These are phyloP conservation scores for Dioscorea dumetorum DNA, from an alignment of 106 monocot genomes.

Conservation along the genomic window DNA sequence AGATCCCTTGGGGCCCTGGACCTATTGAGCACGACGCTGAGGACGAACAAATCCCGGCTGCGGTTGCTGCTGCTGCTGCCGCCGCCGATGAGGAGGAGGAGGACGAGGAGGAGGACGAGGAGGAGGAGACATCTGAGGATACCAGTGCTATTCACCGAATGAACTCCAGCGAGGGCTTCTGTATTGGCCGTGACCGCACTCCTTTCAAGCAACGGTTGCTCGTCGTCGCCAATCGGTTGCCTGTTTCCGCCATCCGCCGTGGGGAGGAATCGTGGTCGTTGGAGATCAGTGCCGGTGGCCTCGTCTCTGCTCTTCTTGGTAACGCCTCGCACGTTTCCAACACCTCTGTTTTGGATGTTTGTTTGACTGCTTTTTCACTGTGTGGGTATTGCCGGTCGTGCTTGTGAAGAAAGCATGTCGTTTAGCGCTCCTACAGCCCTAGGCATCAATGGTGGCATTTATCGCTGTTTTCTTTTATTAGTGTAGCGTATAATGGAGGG, in stretches of 20 bases:
- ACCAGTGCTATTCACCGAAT: conserved; percentile 4
- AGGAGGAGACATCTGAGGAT: conserved; percentile 1
- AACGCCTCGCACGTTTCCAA: background rate
- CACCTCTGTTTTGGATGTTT: background rate
- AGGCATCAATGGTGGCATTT: too few species aligned
- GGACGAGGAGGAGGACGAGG: background rate
- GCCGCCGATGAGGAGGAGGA: too few species aligned
- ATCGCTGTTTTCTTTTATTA: too few species aligned
- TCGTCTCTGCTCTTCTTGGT: conserved; percentile 92
- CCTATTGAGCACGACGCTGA: conserved; percentile 1
- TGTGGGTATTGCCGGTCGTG: too few species aligned
- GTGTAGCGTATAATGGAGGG: too few species aligned
- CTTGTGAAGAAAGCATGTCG: too few species aligned
- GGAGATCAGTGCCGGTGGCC: conserved; percentile 91
- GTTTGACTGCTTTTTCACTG: background rate
- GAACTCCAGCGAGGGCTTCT: conserved; percentile 1
- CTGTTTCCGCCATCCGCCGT: conserved; percentile 77
- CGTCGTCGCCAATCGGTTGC: conserved; percentile 89
- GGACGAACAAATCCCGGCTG: background rate
- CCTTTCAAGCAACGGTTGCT: conserved; percentile 77
- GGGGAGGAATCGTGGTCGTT: conserved; percentile 89
- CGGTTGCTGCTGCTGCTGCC: too few species aligned
- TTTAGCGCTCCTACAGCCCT: too few species aligned
- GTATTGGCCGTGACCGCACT: conserved; percentile 13
- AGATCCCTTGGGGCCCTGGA: background rate